phyloP scores from a whole-genome alignment of 345 rosid genomes.

The Combretum micranthum region DNA sequence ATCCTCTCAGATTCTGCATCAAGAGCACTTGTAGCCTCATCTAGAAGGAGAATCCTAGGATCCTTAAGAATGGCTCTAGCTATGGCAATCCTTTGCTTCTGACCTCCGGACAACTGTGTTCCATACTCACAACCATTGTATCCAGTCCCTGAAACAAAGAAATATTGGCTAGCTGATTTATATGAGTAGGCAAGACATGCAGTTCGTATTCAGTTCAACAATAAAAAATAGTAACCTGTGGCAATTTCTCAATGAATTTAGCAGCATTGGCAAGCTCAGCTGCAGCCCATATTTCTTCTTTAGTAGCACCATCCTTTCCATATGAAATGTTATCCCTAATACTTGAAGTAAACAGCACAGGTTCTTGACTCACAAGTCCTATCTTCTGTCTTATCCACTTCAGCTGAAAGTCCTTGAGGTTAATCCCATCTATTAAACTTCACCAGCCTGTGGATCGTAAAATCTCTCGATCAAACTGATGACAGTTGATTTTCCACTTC shows the following conservation, averaged over 20 bases:
- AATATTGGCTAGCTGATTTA: background rate
- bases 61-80: conserved; percentile 37
- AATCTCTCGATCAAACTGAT: conserved; percentile 38
- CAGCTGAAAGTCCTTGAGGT: conserved; percentile 28
- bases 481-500: conserved; percentile 44
- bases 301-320: conserved; percentile 32
- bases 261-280: conserved; percentile 37
- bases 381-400: conserved; percentile 40
- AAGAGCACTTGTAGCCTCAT: conserved; percentile 46
- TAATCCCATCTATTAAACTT: conserved; percentile 33
- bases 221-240: conserved; percentile 10
- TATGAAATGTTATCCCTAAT: conserved; percentile 34
- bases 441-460: conserved; percentile 38
- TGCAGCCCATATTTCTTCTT: conserved; percentile 35
- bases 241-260: conserved; percentile 34
- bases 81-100: conserved; percentile 32
- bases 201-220: background rate
- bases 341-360: conserved; percentile 33
- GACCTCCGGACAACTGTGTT: conserved; percentile 15
- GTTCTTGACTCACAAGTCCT: conserved; percentile 44
- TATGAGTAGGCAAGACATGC: too few species aligned
- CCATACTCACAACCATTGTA: conserved; percentile 17
- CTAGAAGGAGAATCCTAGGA: conserved; percentile 36
- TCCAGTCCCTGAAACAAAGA: conserved; percentile 11
- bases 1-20: conserved; percentile 39